Conservation (phyloP, 352 stramenopile species). For the Peronospora belbahrii region DNA sequence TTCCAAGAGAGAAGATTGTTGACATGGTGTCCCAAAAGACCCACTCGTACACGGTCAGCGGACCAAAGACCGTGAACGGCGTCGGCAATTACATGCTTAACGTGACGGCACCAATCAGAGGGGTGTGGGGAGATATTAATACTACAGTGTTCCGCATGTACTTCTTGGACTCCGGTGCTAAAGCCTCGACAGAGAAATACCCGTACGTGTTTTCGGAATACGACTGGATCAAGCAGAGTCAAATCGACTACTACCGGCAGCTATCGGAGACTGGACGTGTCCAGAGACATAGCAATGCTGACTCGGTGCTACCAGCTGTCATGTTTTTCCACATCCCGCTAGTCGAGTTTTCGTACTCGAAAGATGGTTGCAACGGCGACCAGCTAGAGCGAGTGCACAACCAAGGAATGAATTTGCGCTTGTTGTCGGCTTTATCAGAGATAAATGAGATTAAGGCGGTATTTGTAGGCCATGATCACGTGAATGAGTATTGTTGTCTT, state of each 20-base stretch:
- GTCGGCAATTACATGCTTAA: conserved; percentile 53
- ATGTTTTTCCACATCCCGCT: conserved; percentile 65
- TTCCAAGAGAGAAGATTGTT: conserved; percentile 31
- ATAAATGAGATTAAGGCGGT: conserved; percentile 52
- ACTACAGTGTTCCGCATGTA: conserved; percentile 50
- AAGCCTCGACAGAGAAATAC: conserved; percentile 24
- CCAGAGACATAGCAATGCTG: conserved; percentile 13
- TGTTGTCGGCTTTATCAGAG: conserved; percentile 37
- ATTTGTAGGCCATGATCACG: conserved; percentile 54
- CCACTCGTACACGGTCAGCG: conserved; percentile 36
- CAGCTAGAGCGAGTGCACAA: conserved; percentile 35
- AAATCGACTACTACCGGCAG: conserved; percentile 38
- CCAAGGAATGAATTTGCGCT: conserved; percentile 31
- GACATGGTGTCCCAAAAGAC: conserved; percentile 24
- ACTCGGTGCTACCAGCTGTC: conserved; percentile 28
- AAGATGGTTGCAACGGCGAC: conserved; percentile 20
- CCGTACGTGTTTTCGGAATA: conserved; percentile 32
- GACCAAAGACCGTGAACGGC: conserved; percentile 27
- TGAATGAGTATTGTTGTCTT: conserved; percentile 51
- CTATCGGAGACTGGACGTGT: conserved; percentile 21
- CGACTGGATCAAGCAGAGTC: conserved; percentile 45
- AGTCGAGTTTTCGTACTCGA: conserved; percentile 32
- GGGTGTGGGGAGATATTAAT: conserved; percentile 21
- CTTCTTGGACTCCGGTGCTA: conserved; percentile 43
- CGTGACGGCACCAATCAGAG: conserved; percentile 28